Percentiles rank a stretch among this genome's conserved stretches.
Evolutionary conservation across 805 yeast genomes (phyloP).

Genomic region (Kregervanrija delftensis): DNA sequence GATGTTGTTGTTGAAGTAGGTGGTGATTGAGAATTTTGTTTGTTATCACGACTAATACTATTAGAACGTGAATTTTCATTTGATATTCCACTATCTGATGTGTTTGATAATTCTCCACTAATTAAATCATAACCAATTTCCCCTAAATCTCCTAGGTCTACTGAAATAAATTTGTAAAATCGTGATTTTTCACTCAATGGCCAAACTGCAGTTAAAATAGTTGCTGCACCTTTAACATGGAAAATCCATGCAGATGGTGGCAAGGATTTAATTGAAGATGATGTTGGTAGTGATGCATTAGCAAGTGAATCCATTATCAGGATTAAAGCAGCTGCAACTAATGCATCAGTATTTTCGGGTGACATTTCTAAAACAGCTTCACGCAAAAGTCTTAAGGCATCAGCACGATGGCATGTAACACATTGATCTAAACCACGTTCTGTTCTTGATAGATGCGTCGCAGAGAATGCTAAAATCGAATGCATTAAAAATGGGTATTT

Average conservation of each 20-base stretch:
- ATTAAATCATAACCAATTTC: constrained; percentile 43
- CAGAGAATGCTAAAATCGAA: constrained; percentile 81
- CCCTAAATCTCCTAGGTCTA: constrained; percentile 84
- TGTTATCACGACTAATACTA: constrained; percentile 1
- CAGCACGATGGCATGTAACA: constrained; percentile 81
- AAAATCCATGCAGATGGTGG: constrained; percentile 97
- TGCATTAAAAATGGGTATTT: constrained; percentile 89
- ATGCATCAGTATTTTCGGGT: constrained; percentile 82
- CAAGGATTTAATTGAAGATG: constrained; percentile 48
- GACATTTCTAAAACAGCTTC: constrained; percentile 83
- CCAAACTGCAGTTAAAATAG: constrained; percentile 94
- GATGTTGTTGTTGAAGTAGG: not conserved
- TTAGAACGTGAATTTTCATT: constrained; percentile 8
- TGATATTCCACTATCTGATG: constrained; percentile 17
- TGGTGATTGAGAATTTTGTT: constrained; percentile 1
- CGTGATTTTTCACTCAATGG: constrained; percentile 68
- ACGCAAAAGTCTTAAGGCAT: constrained; percentile 71
- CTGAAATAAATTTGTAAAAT: constrained; percentile 67
- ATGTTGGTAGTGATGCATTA: constrained; percentile 64
- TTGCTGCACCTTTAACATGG: constrained; percentile 96
- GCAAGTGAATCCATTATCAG: constrained; percentile 91
- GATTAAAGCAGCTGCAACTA: constrained; percentile 86
- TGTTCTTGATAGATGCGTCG: constrained; percentile 79
- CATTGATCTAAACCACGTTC: constrained; percentile 72
- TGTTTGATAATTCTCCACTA: constrained; percentile 27